Evolutionary conservation across 139 green algal species (phyloP).

Genomic region (Auxenochlorella pyrenoidosa): DNA sequence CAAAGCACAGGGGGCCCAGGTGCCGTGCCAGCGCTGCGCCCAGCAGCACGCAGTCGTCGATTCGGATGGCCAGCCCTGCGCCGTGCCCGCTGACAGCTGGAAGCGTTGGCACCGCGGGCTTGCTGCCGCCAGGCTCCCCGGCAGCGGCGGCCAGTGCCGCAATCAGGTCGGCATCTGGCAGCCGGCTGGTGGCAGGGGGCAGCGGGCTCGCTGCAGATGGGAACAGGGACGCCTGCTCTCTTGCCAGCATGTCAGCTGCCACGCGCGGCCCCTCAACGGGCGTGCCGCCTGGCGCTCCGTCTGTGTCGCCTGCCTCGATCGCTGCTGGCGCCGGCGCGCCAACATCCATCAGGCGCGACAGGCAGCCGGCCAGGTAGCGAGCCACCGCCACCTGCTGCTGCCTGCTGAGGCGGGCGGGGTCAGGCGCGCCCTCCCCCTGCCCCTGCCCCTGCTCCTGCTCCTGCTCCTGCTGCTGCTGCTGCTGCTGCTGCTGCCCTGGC

Average conservation of each 20-base stretch:
- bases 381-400: slow-evolving; percentile 12
- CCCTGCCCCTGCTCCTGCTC: neutral
- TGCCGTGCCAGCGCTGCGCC: slow-evolving; percentile 23
- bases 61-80: neutral
- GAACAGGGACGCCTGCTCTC: neutral
- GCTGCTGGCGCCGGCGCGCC: neutral
- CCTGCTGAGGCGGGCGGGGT: neutral
- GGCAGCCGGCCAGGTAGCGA: slow-evolving; percentile 65
- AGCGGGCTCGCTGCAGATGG: neutral
- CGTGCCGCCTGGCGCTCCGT: neutral
- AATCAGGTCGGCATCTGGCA: slow-evolving; percentile 3
- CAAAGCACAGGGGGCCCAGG: slow-evolving; percentile 26
- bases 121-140: slow-evolving; percentile 11
- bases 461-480: neutral
- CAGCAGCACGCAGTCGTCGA: slow-evolving; percentile 40
- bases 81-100: neutral
- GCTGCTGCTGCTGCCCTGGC: neutral
- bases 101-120: neutral
- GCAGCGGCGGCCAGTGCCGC: neutral
- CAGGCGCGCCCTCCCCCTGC: neutral
- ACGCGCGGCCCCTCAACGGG: neutral
- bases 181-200: neutral
- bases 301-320: neutral
- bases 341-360: slow-evolving; percentile 63
- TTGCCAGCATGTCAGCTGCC: neutral